A percentile compares a stretch with the other conserved stretches of the same genome.
These are phyloP conservation scores for Ascosphaera pollenicola DNA, from an alignment of 2,329 filamentous ascomycete species.

Conservation along the genomic window DNA sequence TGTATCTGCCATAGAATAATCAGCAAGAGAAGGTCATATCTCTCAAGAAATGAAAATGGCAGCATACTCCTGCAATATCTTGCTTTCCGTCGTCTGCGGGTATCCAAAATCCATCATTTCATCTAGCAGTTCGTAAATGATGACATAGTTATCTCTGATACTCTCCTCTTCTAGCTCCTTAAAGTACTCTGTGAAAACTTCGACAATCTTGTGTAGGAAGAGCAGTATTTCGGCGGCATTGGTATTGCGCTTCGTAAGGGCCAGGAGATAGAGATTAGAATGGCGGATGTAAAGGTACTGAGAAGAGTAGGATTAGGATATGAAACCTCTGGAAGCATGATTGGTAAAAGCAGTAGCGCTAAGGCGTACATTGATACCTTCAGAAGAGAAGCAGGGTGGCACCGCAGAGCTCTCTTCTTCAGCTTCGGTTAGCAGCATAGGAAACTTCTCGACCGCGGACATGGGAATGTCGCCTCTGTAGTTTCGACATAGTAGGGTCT, in stretches of 20 bases:
- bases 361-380: conserved; percentile 77
- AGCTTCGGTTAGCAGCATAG: conserved; percentile 82
- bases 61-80: conserved; percentile 99
- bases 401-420: conserved; percentile 98
- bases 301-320: too few relatives aligned
- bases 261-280: conserved; percentile 97
- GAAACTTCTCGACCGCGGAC: conserved; percentile 97
- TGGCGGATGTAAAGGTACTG: too few relatives aligned
- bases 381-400: conserved; percentile 91
- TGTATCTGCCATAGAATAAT: too few relatives aligned
- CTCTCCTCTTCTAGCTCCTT: conserved; percentile 98
- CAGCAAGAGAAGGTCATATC: too few relatives aligned
- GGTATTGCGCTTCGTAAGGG: conserved; percentile 96
- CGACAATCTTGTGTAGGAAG: conserved; percentile 82
- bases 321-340: too few relatives aligned
- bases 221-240: conserved; percentile 97
- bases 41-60: too few relatives aligned
- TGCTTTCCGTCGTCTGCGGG: conserved; percentile 95
- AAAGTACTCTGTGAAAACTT: conserved; percentile 87
- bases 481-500: conserved; percentile 97
- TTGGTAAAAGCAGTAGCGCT: too few relatives aligned
- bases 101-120: conserved; percentile 99
- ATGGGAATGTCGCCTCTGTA: conserved; percentile 98
- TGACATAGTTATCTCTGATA: conserved; percentile 98
- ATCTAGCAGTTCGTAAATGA: conserved; percentile 92